Base-by-base conservation (phyloP, 75 land plant species). In the Larix kaempferi region DNA sequence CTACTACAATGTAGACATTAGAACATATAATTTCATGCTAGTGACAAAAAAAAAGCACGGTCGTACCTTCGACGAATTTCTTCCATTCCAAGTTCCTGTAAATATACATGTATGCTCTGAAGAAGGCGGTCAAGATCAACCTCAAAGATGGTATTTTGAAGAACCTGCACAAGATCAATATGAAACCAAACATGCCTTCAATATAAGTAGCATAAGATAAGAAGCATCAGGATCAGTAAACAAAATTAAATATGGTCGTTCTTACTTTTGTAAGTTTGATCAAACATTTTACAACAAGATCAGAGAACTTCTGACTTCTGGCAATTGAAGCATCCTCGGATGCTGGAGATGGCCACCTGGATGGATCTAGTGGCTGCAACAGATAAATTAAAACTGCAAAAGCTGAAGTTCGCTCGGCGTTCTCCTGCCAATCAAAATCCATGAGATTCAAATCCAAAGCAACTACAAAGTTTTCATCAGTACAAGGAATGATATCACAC, bases 11-110 rank as follows among this genome's bases (percentile, higher is more conserved):
- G 2, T 49, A 49, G 54, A 49, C 11, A 10, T 49, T 49, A 49
- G 54, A 10, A 49, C 54, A 10, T 49, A 49, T 49, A 10, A 10
- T 49, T 49, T 49, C 12, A 49, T 49, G 12, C 10, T 49, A 10
- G 2, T 49, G 54, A 49, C 54, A 49, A 6, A 44, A 44, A 49
- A 6, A 49, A 44, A 44, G n/a, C 8, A 76, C 13, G 33, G n/a
- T 72, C 23, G 61, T 83, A 92, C 99, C 98, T 89, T 82, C 88
- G 90, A 56, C 99, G 85, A 49, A 98, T 98, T 82, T 98, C 99
- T 76, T 96, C 99, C 99, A 98, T 95, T 37, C 99, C 99, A 71
- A 98, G 79, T 27, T 95, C 96, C 82, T 98, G 99, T 64, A 98
- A 80, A 59, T 98, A 98, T 41, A 90, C 85, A 91, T 98, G 99